Evolutionary conservation across 1,284 basidiomycete species (phyloP).

Genomic region (Trichosporon faecale): DNA sequence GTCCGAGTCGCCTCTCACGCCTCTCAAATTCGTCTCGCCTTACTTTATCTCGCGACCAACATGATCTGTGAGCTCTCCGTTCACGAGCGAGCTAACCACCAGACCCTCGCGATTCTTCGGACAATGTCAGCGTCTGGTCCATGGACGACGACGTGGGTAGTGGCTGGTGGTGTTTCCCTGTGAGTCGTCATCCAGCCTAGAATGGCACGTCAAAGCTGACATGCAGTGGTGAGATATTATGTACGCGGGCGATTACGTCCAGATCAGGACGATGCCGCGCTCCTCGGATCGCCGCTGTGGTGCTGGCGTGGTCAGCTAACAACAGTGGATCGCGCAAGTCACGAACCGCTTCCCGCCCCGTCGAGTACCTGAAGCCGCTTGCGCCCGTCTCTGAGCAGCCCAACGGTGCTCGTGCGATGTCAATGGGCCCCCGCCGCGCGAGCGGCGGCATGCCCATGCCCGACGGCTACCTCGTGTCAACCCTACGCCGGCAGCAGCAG

Average conservation of each 20-base stretch:
- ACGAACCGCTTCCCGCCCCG: background rate
- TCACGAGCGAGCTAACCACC: background rate
- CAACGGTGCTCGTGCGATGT: background rate
- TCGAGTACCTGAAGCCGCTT: conserved; percentile 2
- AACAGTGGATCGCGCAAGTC: background rate
- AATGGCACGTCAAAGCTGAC: background rate
- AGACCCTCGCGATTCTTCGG: background rate
- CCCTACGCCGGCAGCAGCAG: background rate
- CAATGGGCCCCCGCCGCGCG: background rate
- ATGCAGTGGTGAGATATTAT: background rate
- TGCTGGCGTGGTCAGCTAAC: background rate
- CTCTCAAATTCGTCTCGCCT: background rate
- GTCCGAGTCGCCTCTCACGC: too few relatives aligned
- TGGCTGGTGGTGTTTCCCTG: background rate
- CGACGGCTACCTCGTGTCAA: conserved; percentile 1
- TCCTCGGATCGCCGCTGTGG: too few relatives aligned
- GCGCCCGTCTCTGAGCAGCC: background rate
- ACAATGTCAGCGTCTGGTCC: conserved; percentile 1
- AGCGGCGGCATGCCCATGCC: background rate
- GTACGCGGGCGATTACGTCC: too few relatives aligned
- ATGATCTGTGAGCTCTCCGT: background rate
- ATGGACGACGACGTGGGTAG: background rate
- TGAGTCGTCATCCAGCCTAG: background rate
- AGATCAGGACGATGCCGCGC: too few relatives aligned
- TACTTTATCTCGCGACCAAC: background rate